Evolutionary conservation across 441 rosid species (phyloP).

Genomic region (Populus hybrid): DNA sequence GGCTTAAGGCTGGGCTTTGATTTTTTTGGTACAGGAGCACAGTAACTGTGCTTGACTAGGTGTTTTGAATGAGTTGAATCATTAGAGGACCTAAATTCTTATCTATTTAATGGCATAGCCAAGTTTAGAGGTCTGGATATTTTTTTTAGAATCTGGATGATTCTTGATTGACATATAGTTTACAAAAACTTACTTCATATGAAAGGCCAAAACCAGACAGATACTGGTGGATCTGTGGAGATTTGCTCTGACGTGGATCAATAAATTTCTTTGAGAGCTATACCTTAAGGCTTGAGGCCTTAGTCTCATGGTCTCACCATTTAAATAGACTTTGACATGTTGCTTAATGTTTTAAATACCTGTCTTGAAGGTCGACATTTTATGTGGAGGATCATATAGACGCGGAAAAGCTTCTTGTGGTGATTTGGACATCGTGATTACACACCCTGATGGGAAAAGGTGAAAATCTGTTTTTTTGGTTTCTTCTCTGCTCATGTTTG

Average conservation of each 20-base stretch:
- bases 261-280: background rate
- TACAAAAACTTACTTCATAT: background rate
- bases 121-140: background rate
- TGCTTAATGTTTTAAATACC: background rate
- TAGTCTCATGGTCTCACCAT: constrained; percentile 8
- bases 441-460: constrained; percentile 94
- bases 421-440: constrained; percentile 78
- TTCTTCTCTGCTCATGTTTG: background rate
- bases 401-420: constrained; percentile 96
- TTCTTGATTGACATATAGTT: background rate
- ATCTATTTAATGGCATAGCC: background rate
- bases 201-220: background rate
- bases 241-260: background rate
- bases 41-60: background rate
- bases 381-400: constrained; percentile 96
- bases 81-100: background rate
- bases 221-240: background rate
- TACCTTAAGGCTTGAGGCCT: constrained; percentile 1
- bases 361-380: constrained; percentile 55
- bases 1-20: background rate
- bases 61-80: background rate
- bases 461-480: constrained; percentile 19
- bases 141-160: background rate
- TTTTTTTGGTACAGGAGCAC: background rate
- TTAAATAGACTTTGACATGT: background rate